Evolutionary conservation across 371 early-diverging fungal genomes (phyloP).

Genomic region (Rhizopus delemar): DNA sequence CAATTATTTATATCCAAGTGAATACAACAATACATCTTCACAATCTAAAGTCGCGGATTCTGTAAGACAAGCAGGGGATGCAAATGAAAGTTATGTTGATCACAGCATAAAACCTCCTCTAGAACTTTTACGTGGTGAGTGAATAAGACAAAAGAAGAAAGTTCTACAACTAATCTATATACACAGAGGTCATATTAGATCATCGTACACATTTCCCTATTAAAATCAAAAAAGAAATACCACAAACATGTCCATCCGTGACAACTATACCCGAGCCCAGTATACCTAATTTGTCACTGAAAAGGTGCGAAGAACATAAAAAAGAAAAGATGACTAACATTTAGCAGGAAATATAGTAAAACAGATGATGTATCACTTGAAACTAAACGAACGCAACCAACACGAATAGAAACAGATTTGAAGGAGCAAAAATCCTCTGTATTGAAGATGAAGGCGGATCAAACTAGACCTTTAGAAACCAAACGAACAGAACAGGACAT

Average conservation of each 20-base stretch:
- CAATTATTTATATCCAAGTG: conserved; percentile 4
- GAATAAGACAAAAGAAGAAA: background rate
- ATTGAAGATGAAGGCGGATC: too few species aligned
- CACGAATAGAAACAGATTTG: too few species aligned
- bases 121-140: conserved; percentile 9
- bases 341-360: background rate
- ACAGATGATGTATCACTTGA: background rate
- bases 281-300: background rate
- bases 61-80: conserved; percentile 7
- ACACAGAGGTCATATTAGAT: background rate
- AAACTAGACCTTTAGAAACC: too few species aligned
- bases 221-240: background rate
- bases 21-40: background rate
- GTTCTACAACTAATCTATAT: background rate
- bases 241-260: background rate
- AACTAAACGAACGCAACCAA: background rate
- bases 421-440: background rate
- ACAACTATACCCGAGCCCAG: background rate
- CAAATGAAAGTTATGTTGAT: conserved; percentile 8
- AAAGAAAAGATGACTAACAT: conserved; percentile 1
- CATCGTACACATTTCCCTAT: conserved; percentile 21
- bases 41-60: conserved; percentile 14
- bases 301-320: background rate
- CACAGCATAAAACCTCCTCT: conserved; percentile 12
- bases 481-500: too few species aligned